Evolutionary conservation across 805 yeast genomes (phyloP), one percentile per base, ranked within the genome.

Genomic region (Wickerhamomyces canadensis): DNA sequence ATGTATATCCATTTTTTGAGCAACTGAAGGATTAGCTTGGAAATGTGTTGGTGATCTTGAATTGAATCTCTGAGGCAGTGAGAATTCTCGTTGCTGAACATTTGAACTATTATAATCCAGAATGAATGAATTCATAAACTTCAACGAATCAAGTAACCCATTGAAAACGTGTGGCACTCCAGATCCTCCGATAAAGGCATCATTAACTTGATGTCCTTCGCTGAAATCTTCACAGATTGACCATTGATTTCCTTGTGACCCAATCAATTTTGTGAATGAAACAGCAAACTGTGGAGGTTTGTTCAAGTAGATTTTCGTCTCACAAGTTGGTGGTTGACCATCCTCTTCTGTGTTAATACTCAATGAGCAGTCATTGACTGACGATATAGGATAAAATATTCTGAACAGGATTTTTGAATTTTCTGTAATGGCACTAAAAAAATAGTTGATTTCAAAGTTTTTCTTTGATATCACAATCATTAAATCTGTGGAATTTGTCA

Each of bases 151-250:
- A 49, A 64, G 67, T 10, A 64, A 55, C 1, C 91, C 93, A 18
- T 75, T 78, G 27, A 83, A 59, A 2, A 80, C 74, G 58, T 84
- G 93, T 1, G 89, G 88, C 12, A 77, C 65, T 16, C 72, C 70
- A 4, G 76, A 66, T 2, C 85, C 84, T 4, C 77, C 78, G 22
- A 68, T 63, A 52, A 65, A 76, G 0, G 93, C 91, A 40, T 70
- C 72, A 37, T 76, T 76, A 6, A 84, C 93, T 54, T 84, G 91
- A 51, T 81, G 87, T 12, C 85, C 89, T 50, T 84, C 93, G 41
- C 86, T 78, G 47, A 84, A 84, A 59, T 84, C 94, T 40, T 82
- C 91, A 58, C 91, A 83, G 19, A 82, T 78, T 1, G 84, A 78
- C 89, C 89, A 81, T 49, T 78, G 84, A 54, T 80, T 80, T 18